Conservation (phyloP, 2,329 filamentous ascomycete genomes). For the Fusarium domesticum region DNA sequence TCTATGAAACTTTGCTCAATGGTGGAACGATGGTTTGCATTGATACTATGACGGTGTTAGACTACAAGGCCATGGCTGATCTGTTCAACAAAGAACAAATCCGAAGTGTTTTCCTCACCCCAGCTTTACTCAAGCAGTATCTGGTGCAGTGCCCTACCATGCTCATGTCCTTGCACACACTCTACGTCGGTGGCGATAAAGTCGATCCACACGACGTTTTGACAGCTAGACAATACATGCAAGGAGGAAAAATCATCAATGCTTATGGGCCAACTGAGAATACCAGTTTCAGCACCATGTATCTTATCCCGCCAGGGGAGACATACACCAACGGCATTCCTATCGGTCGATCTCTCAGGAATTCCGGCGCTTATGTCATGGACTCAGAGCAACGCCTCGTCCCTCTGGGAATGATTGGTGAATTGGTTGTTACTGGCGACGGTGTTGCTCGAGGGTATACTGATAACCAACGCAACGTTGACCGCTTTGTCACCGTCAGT, state of each 20-base stretch:
- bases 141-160: constrained; percentile 7
- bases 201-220: constrained; percentile 8
- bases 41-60: constrained; percentile 5
- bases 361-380: constrained; percentile 26
- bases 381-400: constrained; percentile 22
- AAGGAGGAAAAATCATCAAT: constrained; percentile 7
- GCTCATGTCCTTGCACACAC: constrained; percentile 1
- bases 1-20: constrained; percentile 11
- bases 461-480: constrained; percentile 5
- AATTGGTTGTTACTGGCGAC: constrained; percentile 29
- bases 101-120: constrained; percentile 8
- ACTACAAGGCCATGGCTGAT: constrained; percentile 2
- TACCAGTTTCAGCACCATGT: constrained; percentile 8
- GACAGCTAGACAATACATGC: neutral
- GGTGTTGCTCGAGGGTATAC: constrained; percentile 15
- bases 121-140: constrained; percentile 21
- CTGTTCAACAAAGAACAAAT: constrained; percentile 14
- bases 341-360: constrained; percentile 18
- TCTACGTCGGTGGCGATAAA: constrained; percentile 20
- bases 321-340: constrained; percentile 13
- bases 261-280: constrained; percentile 22
- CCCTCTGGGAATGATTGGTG: constrained; percentile 27
- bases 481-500: constrained; percentile 17
- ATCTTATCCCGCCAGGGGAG: constrained; percentile 1
- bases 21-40: constrained; percentile 12